phyloP scores from a whole-genome alignment of 75 land plant species.

The Picea sitchensis region DNA sequence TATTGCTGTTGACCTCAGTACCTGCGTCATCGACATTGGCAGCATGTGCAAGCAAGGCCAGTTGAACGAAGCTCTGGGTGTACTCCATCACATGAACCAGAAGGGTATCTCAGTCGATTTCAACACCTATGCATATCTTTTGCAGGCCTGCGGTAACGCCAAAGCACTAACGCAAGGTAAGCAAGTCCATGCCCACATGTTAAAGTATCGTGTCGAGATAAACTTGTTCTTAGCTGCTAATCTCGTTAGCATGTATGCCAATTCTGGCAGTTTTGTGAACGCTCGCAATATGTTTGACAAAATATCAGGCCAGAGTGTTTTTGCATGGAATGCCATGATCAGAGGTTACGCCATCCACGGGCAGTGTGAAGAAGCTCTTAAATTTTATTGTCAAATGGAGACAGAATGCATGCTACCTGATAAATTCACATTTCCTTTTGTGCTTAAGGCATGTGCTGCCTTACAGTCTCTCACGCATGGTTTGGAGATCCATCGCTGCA shows the following conservation, averaged over 20 bases:
- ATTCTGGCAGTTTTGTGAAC: slow-evolving; percentile 5
- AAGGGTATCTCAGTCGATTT: not conserved
- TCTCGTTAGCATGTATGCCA: slow-evolving; percentile 16
- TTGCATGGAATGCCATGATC: slow-evolving; percentile 14
- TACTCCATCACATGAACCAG: not conserved
- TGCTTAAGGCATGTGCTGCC: slow-evolving; percentile 1
- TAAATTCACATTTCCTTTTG: slow-evolving; percentile 4
- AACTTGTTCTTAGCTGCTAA: not conserved
- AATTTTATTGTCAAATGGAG: not conserved
- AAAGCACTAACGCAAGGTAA: not conserved
- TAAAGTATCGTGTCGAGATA: not conserved
- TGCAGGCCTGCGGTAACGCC: not conserved
- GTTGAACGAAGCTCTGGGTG: not conserved
- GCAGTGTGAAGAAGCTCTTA: not conserved
- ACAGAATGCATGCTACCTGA: not conserved
- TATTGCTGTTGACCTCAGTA: no score
- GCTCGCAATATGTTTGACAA: slow-evolving; percentile 8
- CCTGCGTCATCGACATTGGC: not conserved
- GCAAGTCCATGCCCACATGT: slow-evolving; percentile 8
- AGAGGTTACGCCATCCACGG: slow-evolving; percentile 13
- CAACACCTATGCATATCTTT: not conserved
- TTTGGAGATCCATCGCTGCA: not conserved
- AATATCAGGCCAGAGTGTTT: not conserved
- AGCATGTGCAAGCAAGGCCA: not conserved
- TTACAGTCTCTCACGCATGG: not conserved